Evolutionary conservation across 1,284 basidiomycete species (phyloP), one percentile per base, ranked within the genome.

Genomic region (Ganoderma resinaceum): DNA sequence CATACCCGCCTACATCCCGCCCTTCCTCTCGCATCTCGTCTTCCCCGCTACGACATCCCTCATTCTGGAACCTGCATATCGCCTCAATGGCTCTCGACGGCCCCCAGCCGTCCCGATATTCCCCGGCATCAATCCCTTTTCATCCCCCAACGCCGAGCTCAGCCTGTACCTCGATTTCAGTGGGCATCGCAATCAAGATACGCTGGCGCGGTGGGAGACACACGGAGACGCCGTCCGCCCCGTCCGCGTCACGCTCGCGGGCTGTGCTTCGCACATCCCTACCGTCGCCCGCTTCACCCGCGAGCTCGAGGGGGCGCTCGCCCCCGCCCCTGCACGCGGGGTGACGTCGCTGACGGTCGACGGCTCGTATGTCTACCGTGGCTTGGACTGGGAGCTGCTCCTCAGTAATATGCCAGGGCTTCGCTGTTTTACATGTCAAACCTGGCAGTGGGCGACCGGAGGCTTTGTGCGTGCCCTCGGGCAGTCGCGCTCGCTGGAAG

Each of bases 261-360:
- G 5, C 16, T 14, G 0, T 2, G 31, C 12, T 1, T 5, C 3
- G 18, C 0, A n/a, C 16, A 4, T 8, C 5, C 12, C 9, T 3
- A n/a, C 5, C 33, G 20, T 58, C 55, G 6, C 33, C 18, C 5
- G 8, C 33, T 37, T 58, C 20, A 58, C 55, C 16, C 31, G 31
- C 55, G 33, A 37, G 33, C 33, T 37, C 55, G 55, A 9, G 7
- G 12, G 14, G 3, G 33, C 55, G 18, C 55, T 58, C 18, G 55
- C 55, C 7, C 55, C 31, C 18, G 55, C 52, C 8, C 52, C 52
- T 1, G 52, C 33, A 0, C 31, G 33, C 7, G 55, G 55, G 18
- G 14, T 58, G 7, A 58, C 55, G 3, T 37, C 55, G 31, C 3
- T 58, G 20, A 58, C 55, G 16, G 53, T 26, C 9, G 16, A 16